Conservation (phyloP, 441 rosid genomes). For the Brassica balearica region DNA sequence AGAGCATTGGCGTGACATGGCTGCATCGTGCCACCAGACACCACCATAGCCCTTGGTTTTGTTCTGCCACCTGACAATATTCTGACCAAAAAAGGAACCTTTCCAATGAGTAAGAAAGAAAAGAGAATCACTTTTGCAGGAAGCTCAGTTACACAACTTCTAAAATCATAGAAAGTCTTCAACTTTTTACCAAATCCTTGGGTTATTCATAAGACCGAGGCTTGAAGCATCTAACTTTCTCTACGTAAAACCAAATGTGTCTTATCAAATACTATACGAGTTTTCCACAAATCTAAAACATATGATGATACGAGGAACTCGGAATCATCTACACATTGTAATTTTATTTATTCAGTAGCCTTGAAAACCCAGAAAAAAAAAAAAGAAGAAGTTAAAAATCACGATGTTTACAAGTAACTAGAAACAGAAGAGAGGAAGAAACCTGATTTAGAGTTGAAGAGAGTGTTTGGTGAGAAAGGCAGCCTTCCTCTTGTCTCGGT, state of each 20-base stretch:
- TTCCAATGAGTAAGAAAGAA: not conserved
- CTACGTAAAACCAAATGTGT: not conserved
- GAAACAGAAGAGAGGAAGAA: slow-evolving; percentile 1
- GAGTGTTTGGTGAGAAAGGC: not conserved
- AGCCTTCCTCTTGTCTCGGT: not conserved
- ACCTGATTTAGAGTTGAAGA: slow-evolving; percentile 17
- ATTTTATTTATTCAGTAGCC: not conserved
- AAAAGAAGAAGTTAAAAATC: not conserved
- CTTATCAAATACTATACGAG: not conserved
- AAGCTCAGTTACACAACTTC: not conserved
- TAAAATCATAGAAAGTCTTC: not conserved
- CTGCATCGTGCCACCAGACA: slow-evolving; percentile 45
- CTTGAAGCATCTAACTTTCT: not conserved
- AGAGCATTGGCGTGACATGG: slow-evolving; percentile 54
- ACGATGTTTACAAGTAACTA: too few species aligned
- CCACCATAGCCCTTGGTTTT: slow-evolving; percentile 34
- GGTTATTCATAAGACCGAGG: not conserved
- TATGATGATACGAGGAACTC: not conserved
- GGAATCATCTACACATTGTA: not conserved
- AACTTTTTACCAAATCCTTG: not conserved
- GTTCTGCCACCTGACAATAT: slow-evolving; percentile 18
- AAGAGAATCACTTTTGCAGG: slow-evolving; percentile 1
- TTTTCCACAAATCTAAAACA: slow-evolving; percentile 4
- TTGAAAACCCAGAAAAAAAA: not conserved
- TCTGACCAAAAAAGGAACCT: not conserved